Evolutionary conservation across 441 rosid genomes (phyloP).

Genomic region (Pelargonium myrrhifolium): DNA sequence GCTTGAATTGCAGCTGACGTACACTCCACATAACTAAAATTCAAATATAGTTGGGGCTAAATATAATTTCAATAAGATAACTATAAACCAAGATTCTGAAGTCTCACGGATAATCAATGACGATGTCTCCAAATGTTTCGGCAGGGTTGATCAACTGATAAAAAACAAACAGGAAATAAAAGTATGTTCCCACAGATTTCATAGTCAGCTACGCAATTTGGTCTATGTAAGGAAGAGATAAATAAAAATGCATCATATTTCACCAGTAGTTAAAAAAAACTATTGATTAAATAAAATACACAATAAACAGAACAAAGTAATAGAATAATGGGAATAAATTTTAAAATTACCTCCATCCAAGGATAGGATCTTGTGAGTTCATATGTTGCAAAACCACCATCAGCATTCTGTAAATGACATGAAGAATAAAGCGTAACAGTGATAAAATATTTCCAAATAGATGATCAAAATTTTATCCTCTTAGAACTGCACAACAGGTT

Average conservation of each 20-base stretch:
- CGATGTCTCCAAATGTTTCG: slow-evolving; percentile 96
- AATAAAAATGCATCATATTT: too few relatives aligned
- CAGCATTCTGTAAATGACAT: slow-evolving; percentile 49
- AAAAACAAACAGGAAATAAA: slow-evolving; percentile 18
- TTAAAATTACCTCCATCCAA: slow-evolving; percentile 78
- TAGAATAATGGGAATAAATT: too few relatives aligned
- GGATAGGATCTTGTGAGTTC: slow-evolving; percentile 80
- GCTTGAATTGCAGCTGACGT: slow-evolving; percentile 73
- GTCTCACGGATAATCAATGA: slow-evolving; percentile 91
- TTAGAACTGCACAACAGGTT: not conserved
- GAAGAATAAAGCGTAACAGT: not conserved
- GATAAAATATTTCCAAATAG: not conserved
- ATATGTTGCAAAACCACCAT: slow-evolving; percentile 76
- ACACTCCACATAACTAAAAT: slow-evolving; percentile 60
- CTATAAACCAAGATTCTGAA: slow-evolving; percentile 16
- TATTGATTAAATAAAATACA: too few relatives aligned
- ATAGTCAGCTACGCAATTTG: too few relatives aligned
- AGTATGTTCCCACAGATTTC: too few relatives aligned
- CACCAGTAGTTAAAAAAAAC: too few relatives aligned
- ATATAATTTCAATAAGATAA: not conserved
- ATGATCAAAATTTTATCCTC: too few relatives aligned
- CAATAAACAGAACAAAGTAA: too few relatives aligned
- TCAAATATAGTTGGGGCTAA: slow-evolving; percentile 17
- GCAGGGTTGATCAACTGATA: slow-evolving; percentile 89
- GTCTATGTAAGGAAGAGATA: too few relatives aligned